Percentiles rank a stretch among this genome's conserved stretches.
These are phyloP conservation scores for Cryomyces minteri DNA, from an alignment of 495 filamentous ascomycete species.

Conservation along the genomic window DNA sequence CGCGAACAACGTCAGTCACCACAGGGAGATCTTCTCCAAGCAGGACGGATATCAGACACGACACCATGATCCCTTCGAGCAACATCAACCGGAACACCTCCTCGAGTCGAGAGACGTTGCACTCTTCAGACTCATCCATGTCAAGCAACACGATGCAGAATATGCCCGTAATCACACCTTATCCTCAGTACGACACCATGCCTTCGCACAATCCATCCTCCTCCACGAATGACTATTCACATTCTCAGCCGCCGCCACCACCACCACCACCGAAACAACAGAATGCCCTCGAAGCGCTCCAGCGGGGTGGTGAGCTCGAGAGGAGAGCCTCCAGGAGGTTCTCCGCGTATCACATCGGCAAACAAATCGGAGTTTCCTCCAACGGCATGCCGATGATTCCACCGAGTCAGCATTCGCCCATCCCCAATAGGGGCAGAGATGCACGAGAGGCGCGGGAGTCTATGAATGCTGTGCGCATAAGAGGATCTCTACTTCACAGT, in stretches of 20 bases:
- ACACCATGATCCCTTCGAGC: conserved; percentile 16
- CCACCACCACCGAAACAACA: conserved; percentile 54
- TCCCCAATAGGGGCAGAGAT: conserved; percentile 79
- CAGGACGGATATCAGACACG: conserved; percentile 1
- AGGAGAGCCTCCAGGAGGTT: conserved; percentile 82
- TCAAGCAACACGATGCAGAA: conserved; percentile 53
- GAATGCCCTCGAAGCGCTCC: conserved; percentile 79
- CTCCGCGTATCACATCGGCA: conserved; percentile 88
- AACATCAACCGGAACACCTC: conserved; percentile 26
- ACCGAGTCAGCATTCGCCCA: conserved; percentile 58
- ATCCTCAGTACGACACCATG: conserved; percentile 39
- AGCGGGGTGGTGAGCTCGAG: conserved; percentile 83
- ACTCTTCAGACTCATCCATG: conserved; percentile 29
- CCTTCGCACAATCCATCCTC: conserved; percentile 16
- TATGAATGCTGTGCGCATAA: conserved; percentile 71
- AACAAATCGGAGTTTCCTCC: conserved; percentile 65
- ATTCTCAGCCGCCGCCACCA: neutral
- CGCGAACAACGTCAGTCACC: conserved; percentile 25
- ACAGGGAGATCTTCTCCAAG: conserved; percentile 15
- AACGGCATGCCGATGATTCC: conserved; percentile 77
- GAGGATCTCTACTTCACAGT: conserved; percentile 49
- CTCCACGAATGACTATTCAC: neutral
- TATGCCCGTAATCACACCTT: conserved; percentile 45
- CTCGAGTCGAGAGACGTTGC: conserved; percentile 15
- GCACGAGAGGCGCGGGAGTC: conserved; percentile 77